Base-by-base conservation (phyloP, 306 rosid genomes). In the Ammopiptanthus mongolicus region DNA sequence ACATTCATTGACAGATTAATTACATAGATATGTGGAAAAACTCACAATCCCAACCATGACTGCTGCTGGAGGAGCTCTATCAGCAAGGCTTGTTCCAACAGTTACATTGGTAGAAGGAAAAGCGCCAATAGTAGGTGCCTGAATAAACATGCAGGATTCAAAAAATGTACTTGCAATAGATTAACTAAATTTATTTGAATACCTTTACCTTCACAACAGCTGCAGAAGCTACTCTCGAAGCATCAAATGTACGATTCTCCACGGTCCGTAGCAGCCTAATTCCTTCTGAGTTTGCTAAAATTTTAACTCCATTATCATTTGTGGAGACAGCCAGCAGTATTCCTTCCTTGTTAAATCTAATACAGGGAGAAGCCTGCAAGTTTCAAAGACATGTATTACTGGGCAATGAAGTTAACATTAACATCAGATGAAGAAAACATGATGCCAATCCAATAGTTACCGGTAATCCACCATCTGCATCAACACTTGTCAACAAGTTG, bases 271-370 rank as follows among this genome's bases (percentile, higher is more conserved):
- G 91, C 73, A 96, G 86, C 90, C 96, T 89, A 61, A 90, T 74
- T 73, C 98, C 99, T 77, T 96, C 98, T 31, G 90, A 21, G 81
- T 92, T 96, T 44, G 98, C 98, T 76, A 96, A 83, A 80, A 96
- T 89, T 86, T 88, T 96, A 78, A 96, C 80, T 55, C 98, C 94
- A 75, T 89, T 89, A 63, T 95, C 99, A 71, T 77, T 92, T 2
- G 94, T 87, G 80, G 98, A 90, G 74, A 91, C 96, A 52, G 99
- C 98, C 84, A 96, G 81, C 42, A 96, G 73, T 78, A 83, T 87
- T 52, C 99, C 99, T 70, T 96, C 98, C 86, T 91, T 96, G 86
- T 90, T 92, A 78, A 96, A 96, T 90, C 96, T 90, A 76, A 96
- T 86, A 83, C 91, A 85, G 34, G 99, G 97, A 73, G 99, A 90